These are phyloP conservation scores for Suillus plorans DNA, from an alignment of 768 basidiomycete species.

Conservation along the genomic window DNA sequence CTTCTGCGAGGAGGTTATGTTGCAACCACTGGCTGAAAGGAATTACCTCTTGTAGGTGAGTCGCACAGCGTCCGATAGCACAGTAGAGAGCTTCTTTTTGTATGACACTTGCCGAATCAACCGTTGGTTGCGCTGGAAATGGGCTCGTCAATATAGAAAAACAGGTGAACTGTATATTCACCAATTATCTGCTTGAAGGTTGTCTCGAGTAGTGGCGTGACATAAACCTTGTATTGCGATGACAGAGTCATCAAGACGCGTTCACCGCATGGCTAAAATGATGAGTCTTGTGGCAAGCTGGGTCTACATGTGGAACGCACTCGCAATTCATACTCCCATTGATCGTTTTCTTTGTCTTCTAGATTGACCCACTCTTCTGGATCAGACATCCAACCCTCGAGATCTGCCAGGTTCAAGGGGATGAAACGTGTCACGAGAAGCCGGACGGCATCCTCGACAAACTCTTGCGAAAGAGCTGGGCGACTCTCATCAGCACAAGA, in stretches of 20 bases:
- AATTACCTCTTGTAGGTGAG: slow-evolving; percentile 58
- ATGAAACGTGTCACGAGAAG: slow-evolving; percentile 83
- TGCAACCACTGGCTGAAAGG: slow-evolving; percentile 73
- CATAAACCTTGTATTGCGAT: slow-evolving; percentile 65
- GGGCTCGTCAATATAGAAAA: neutral
- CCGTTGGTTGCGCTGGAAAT: slow-evolving; percentile 41
- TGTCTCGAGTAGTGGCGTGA: slow-evolving; percentile 61
- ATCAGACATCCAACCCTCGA: slow-evolving; percentile 82
- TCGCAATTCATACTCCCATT: slow-evolving; percentile 92
- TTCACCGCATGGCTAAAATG: slow-evolving; percentile 82
- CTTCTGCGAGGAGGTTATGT: slow-evolving; percentile 58
- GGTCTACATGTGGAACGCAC: slow-evolving; percentile 44
- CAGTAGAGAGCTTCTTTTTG: slow-evolving; percentile 89
- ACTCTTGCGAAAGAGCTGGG: slow-evolving; percentile 62
- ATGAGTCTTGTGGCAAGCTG: slow-evolving; percentile 1
- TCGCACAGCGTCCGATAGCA: slow-evolving; percentile 81
- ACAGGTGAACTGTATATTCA: slow-evolving; percentile 30
- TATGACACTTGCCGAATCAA: slow-evolving; percentile 58
- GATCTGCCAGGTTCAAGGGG: slow-evolving; percentile 77
- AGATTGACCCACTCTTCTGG: slow-evolving; percentile 94
- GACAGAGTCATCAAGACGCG: slow-evolving; percentile 84
- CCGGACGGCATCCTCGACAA: slow-evolving; percentile 71
- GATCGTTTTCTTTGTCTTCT: slow-evolving; percentile 86
- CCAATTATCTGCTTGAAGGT: slow-evolving; percentile 64
- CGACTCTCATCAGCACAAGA: slow-evolving; percentile 14